Evolutionary conservation across 1,139 yeast genomes (phyloP), one percentile per base, ranked within the genome.

Genomic region (Candida labiduridarum): DNA sequence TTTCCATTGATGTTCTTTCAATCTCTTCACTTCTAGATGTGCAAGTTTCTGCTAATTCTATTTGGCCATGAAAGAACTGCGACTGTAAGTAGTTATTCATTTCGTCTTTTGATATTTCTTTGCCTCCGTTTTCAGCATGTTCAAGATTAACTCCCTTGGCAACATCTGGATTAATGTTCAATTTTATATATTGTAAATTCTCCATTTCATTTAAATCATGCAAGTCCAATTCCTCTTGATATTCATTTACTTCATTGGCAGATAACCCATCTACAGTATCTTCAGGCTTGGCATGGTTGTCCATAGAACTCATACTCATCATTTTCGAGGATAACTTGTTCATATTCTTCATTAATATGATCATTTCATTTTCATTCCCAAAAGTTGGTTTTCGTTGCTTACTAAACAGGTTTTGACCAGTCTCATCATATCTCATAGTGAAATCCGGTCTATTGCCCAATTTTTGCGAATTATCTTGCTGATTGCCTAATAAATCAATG

Each of bases 371-470:
- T 25, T 50, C 54, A 22, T 46, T 52, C 60, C 66, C 67, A 12
- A 44, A 41, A 9, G 45, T 29, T 2, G 46, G 34, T 30, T 36
- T 45, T 9, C 14, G 40, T 34, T 25, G 43, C 27, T 18, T 27
- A 38, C 45, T 45, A 5, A 54, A 68, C 64, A 56, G 57, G 69
- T 29, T 30, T 50, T 52, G 14, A 5, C 15, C 35, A 35, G 82
- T 62, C 43, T 69, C 88, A 67, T 85, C 84, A 51, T 80, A 82
- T 54, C 87, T 81, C 97, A 92, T 92, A 8, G 98, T 92, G 52
- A 89, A 74, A 66, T 92, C 98, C 0, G 97, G 97, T 38, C 79
- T 74, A 62, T 90, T 89, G 0, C 97, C 98, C 49, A 80, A 68
- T 56, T 76, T 82, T 49, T 85, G 86, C 0, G 96, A 80, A 64